Percentiles rank a stretch among this genome's conserved stretches.
These are phyloP conservation scores for Sarocladiaceae sp. DNA, from an alignment of 2,329 filamentous ascomycete species.

Conservation along the genomic window DNA sequence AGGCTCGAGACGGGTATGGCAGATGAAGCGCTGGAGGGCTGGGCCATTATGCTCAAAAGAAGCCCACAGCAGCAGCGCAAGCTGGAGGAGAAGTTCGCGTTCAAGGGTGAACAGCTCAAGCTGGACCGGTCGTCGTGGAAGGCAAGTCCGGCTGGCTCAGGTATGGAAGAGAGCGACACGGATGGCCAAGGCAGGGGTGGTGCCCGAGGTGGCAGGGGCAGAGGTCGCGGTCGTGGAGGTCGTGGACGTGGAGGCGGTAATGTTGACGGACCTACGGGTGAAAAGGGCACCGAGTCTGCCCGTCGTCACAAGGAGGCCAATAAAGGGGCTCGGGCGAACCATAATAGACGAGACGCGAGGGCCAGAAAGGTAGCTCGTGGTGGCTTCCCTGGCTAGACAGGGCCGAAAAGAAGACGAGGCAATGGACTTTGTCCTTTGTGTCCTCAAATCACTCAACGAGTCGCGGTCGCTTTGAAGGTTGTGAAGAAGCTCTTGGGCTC, in stretches of 20 bases:
- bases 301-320: conserved; percentile 76
- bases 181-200: conserved; percentile 38
- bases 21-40: conserved; percentile 91
- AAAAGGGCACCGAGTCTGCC: conserved; percentile 68
- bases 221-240: conserved; percentile 40
- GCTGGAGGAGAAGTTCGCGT: conserved; percentile 68
- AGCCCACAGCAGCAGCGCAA: conserved; percentile 64
- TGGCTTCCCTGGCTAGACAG: conserved; percentile 29
- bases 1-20: conserved; percentile 81
- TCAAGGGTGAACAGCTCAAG: conserved; percentile 61
- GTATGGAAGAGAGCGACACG: conserved; percentile 51
- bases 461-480: neutral
- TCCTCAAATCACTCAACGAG: neutral
- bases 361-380: conserved; percentile 61
- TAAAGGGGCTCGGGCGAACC: conserved; percentile 79
- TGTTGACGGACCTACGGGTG: conserved; percentile 60
- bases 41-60: conserved; percentile 79
- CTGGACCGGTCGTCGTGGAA: conserved; percentile 64
- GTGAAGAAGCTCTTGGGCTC: neutral
- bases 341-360: conserved; percentile 72
- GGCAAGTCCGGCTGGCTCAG: conserved; percentile 47
- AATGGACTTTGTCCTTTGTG: neutral
- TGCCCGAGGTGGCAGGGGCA: conserved; percentile 41
- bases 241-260: conserved; percentile 53
- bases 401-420: neutral